Evolutionary conservation across 192 early-diverging fungal genomes (phyloP), one percentile per base, ranked within the genome.

Genomic region (Paraglomus brasilianum): DNA sequence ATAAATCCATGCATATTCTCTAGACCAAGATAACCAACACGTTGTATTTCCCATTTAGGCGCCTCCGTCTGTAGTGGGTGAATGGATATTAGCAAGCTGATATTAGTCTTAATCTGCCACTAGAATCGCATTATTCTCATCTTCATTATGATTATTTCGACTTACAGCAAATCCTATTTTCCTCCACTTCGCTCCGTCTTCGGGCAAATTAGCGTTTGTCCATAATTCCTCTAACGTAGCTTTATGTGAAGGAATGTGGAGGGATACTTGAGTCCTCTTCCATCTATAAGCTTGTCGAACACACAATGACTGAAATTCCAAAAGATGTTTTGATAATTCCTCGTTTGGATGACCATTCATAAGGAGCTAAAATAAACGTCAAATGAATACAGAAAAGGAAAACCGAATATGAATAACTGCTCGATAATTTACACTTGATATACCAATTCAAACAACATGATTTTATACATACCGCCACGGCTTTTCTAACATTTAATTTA

Each of bases 131-230:
- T 22, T 19, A 38, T 5, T 48, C 5, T 22, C 13, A 10, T 61
- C 36, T 39, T 21, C 7, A 68, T 48, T 22, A n/a, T 24, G 4
- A 39, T 30, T 43, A 70, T 40, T 30, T 42, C 46, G 41, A 60
- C 70, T 67, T 77, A 90, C 88, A 45, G 79, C 71, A 79, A 91
- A 91, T 15, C 89, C 89, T 36, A 91, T 74, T 62, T 77, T 76
- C 58, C 75, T 75, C 88, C 89, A 91, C 69, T 85, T 85, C 0
- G 66, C 67, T 48, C 80, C 78, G n/a, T 75, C 63, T 13, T 78
- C 70, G 5, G 78, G 62, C 39, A 81, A 70, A 19, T 72, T 70
- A 9, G 87, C 80, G 2, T 74, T 50, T 21, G 78, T 56, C 85
- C 82, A 90, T 13, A 91, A 62, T 43, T 86, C 83, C 53, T 82